These are phyloP conservation scores for Astathelohania contejeani DNA, from an alignment of 371 early-diverging fungal species.

Conservation along the genomic window DNA sequence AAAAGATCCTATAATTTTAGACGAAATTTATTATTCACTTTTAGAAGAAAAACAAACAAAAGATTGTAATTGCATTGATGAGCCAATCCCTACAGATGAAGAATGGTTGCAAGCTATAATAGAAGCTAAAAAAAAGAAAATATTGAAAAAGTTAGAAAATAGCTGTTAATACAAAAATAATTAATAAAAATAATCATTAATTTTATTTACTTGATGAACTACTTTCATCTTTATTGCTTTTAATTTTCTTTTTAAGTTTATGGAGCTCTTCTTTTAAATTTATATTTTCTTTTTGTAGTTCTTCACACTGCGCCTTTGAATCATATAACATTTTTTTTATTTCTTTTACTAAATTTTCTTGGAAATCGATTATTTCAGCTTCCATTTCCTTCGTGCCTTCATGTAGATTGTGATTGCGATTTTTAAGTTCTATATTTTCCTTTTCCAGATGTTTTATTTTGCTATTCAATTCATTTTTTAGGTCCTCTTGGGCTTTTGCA, in stretches of 20 bases:
- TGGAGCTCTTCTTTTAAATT: conserved; percentile 3
- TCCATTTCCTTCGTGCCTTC: conserved; percentile 6
- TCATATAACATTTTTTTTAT: conserved; percentile 8
- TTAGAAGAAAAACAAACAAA: too few species aligned
- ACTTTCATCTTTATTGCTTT: too few species aligned
- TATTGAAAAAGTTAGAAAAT: too few species aligned
- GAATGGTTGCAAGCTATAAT: too few species aligned
- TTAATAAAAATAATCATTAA: too few species aligned
- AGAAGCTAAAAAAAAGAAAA: too few species aligned
- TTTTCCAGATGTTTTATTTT: conserved; percentile 12
- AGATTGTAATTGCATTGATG: too few species aligned
- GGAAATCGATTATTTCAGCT: conserved; percentile 7
- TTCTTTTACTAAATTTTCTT: conserved; percentile 8
- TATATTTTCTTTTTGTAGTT: conserved; percentile 5
- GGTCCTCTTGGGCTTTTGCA: conserved; percentile 39
- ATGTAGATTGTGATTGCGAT: conserved; percentile 8
- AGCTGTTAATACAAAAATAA: too few species aligned
- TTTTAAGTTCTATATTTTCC: conserved; percentile 9
- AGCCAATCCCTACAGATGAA: too few species aligned
- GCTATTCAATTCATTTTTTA: conserved; percentile 20
- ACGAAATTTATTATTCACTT: too few species aligned
- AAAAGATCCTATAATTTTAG: too few species aligned
- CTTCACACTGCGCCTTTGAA: conserved; percentile 1
- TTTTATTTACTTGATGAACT: too few species aligned
- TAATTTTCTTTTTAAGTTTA: neutral